Evolutionary conservation across 306 rosid species (phyloP), one percentile per base, ranked within the genome.

Genomic region (Cucumis cinereus): DNA sequence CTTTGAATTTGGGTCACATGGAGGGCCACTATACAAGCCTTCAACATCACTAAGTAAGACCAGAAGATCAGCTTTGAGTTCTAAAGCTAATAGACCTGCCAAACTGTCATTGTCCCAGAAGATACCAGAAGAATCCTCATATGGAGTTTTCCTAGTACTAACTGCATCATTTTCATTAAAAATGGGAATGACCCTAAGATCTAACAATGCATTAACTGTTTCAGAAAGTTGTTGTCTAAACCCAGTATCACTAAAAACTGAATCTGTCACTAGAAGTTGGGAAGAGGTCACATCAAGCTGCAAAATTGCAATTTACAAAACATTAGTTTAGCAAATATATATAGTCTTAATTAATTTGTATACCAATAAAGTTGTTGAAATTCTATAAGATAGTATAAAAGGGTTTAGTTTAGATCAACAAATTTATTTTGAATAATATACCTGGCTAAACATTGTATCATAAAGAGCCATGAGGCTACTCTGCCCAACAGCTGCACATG

Each of bases 401-500:
- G 8, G 36, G n/a, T 30, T 30, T 30, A 30, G 26, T 13, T 47
- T 43, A 10, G 24, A 54, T 74, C 11, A 52, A 30, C n/a, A 56
- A 50, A 50, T 50, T 33, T 2, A 30, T 30, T 30, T 30, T 30
- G 35, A 3, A 1, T 63, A 10, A 35, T 60, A 36, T 23, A 90
- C 98, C 95, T 93, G 96, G 80, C 95, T 89, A 77, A 93, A 93
- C 94, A 90, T 86, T 30, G 93, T 81, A 82, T 93, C 98, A 82
- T 93, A 93, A 45, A 93, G 95, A 79, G 98, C 98, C 98, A 93
- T 93, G 77, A 93, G 98, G 78, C 98, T 89, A 64, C 95, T 89
- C 87, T 93, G 97, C 56, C 97, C 97, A 57, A 93, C 98, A 28
- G 95, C 91, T 33, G 98, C 98, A 81, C 97, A 93, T 41, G 98